Conservation (phyloP, 2,329 filamentous ascomycete genomes). For the Raffaelea albimanens region DNA sequence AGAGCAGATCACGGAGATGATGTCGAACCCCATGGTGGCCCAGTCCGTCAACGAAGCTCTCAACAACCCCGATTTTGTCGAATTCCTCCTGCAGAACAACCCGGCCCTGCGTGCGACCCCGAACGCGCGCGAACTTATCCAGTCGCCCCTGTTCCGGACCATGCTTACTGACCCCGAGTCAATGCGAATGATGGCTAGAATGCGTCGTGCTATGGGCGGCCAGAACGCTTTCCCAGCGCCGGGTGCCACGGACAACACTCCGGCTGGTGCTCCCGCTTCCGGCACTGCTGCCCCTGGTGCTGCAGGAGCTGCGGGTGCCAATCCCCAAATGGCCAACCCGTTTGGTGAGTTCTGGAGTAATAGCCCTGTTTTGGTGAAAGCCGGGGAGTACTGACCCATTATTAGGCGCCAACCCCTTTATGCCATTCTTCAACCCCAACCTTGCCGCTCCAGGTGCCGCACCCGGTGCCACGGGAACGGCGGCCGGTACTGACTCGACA, state of each 20-base stretch:
- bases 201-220: constrained; percentile 63
- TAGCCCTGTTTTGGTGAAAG: too few species aligned
- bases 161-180: constrained; percentile 91
- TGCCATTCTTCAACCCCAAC: constrained; percentile 20
- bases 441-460: neutral
- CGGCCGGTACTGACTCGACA: neutral
- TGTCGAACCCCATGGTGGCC: constrained; percentile 75
- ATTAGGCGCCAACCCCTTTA: constrained; percentile 28
- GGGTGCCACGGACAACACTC: constrained; percentile 81
- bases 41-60: constrained; percentile 90
- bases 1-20: constrained; percentile 73
- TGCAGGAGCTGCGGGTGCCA: constrained; percentile 8
- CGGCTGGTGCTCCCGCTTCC: constrained; percentile 32
- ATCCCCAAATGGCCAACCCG: constrained; percentile 5
- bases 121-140: constrained; percentile 72
- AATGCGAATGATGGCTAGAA: constrained; percentile 70
- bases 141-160: constrained; percentile 77
- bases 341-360: too few species aligned
- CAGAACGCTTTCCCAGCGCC: constrained; percentile 71
- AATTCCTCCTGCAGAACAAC: constrained; percentile 89
- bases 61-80: constrained; percentile 87
- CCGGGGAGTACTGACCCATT: too few species aligned
- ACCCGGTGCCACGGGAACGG: neutral
- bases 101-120: constrained; percentile 70
- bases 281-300: constrained; percentile 12